Percentiles rank a stretch among this genome's conserved stretches.
phyloP scores from a whole-genome alignment of 768 basidiomycete genomes.

The Bullera alba region DNA sequence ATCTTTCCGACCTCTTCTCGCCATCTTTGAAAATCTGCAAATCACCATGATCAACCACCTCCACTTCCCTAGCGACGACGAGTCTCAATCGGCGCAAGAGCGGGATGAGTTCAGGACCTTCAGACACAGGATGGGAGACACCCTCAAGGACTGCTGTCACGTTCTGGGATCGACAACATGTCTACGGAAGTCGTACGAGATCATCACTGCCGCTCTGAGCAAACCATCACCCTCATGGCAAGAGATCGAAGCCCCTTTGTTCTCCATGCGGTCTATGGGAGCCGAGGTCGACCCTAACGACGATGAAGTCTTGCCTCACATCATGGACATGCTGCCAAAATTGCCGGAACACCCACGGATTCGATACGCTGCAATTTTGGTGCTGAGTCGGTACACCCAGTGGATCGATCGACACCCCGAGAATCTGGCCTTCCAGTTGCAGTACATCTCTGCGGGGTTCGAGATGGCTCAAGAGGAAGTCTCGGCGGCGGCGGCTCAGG shows the following conservation, averaged over 20 bases:
- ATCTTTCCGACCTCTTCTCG: conserved; percentile 54
- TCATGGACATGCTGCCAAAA: conserved; percentile 86
- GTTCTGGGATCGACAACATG: conserved; percentile 84
- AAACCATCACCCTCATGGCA: conserved; percentile 71
- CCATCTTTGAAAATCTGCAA: conserved; percentile 79
- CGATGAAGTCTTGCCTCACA: conserved; percentile 80
- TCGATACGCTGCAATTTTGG: conserved; percentile 88
- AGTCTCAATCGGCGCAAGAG: conserved; percentile 64
- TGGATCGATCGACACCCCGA: conserved; percentile 88
- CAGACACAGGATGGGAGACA: conserved; percentile 97
- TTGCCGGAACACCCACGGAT: conserved; percentile 85
- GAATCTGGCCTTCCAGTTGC: conserved; percentile 75
- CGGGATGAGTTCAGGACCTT: conserved; percentile 89
- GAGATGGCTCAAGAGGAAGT: conserved; percentile 67
- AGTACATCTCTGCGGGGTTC: conserved; percentile 88
- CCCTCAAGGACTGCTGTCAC: conserved; percentile 94
- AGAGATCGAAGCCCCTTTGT: conserved; percentile 92
- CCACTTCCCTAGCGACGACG: conserved; percentile 73
- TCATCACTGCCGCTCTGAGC: conserved; percentile 67
- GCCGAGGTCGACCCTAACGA: conserved; percentile 80
- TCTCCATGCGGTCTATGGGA: conserved; percentile 97
- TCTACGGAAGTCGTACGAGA: conserved; percentile 68
- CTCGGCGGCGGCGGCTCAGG: conserved; percentile 86
- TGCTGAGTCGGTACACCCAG: conserved; percentile 91
- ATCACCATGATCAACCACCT: conserved; percentile 79